phyloP scores from a whole-genome alignment of 2,329 filamentous ascomycete species.

The Neofusicoccum laricinum region DNA sequence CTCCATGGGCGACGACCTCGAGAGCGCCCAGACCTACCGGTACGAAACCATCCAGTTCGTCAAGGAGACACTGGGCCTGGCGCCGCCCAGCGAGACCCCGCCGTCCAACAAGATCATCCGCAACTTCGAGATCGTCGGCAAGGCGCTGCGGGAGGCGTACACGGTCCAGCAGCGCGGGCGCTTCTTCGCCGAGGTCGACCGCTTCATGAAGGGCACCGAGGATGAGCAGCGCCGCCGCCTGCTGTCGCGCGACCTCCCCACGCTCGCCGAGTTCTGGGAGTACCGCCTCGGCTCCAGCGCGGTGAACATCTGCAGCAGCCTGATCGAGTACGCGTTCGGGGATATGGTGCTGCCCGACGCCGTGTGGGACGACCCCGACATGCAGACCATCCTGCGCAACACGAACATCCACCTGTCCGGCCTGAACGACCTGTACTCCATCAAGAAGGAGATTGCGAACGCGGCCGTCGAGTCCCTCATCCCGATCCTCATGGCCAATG shows the following conservation, averaged over 20 bases:
- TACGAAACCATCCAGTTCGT: conserved; percentile 3
- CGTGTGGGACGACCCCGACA: not conserved
- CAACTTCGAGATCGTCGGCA: conserved; percentile 2
- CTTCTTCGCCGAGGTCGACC: conserved; percentile 1
- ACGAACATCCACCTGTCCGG: conserved; percentile 7
- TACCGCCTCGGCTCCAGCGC: conserved; percentile 2
- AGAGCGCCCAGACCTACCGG: conserved; percentile 4
- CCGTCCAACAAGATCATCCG: conserved; percentile 7
- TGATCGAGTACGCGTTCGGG: not conserved
- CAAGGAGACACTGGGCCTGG: conserved; percentile 1
- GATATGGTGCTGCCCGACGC: not conserved
- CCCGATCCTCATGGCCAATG: not conserved
- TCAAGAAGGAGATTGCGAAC: conserved; percentile 3
- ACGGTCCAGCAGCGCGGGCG: not conserved
- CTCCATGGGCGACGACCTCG: conserved; percentile 6
- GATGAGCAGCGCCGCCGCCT: conserved; percentile 5
- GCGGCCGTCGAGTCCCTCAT: not conserved
- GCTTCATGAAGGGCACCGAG: conserved; percentile 5
- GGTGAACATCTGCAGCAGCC: not conserved
- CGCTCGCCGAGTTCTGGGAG: not conserved
- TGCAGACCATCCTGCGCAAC: not conserved
- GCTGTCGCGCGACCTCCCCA: not conserved
- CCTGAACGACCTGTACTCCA: conserved; percentile 1
- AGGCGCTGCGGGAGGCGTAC: not conserved
- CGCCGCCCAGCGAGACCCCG: not conserved